phyloP scores from a whole-genome alignment of 1,284 basidiomycete genomes.

The Anthracocystis walkeri region DNA sequence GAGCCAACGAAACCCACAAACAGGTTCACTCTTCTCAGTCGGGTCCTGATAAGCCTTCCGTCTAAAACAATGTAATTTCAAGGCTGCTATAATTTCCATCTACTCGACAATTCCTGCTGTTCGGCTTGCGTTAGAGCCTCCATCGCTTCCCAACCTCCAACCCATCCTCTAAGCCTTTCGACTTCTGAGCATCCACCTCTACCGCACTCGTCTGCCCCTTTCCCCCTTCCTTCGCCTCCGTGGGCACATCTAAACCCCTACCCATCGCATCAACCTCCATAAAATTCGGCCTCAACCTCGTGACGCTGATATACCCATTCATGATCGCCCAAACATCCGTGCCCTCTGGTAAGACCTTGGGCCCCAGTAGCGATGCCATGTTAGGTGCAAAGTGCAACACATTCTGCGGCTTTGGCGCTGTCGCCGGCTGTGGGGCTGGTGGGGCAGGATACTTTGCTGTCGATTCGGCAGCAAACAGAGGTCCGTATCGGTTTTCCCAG shows the following conservation, averaged over 20 bases:
- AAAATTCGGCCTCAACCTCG: slow-evolving; percentile 55
- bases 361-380: slow-evolving; percentile 58
- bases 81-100: neutral
- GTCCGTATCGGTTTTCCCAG: slow-evolving; percentile 61
- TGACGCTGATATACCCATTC: slow-evolving; percentile 61
- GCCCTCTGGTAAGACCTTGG: slow-evolving; percentile 39
- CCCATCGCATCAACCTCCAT: slow-evolving; percentile 47
- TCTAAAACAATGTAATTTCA: slow-evolving; percentile 5
- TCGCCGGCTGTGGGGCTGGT: slow-evolving; percentile 27
- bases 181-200: slow-evolving; percentile 7
- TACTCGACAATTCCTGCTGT: neutral
- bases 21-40: slow-evolving; percentile 26
- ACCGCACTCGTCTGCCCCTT: neutral
- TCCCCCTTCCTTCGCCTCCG: neutral
- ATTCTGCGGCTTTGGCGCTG: slow-evolving; percentile 47
- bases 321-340: slow-evolving; percentile 66
- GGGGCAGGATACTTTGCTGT: slow-evolving; percentile 28
- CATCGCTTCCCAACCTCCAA: slow-evolving; percentile 45
- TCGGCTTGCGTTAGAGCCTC: slow-evolving; percentile 17
- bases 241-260: slow-evolving; percentile 33
- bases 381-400: slow-evolving; percentile 63
- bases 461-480: slow-evolving; percentile 38
- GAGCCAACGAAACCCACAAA: slow-evolving; percentile 39
- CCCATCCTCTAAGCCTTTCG: slow-evolving; percentile 23
- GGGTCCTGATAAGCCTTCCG: slow-evolving; percentile 38